These are phyloP conservation scores for Cutaneotrichosporon sp. DNA, from an alignment of 1,284 basidiomycete species.

Conservation along the genomic window DNA sequence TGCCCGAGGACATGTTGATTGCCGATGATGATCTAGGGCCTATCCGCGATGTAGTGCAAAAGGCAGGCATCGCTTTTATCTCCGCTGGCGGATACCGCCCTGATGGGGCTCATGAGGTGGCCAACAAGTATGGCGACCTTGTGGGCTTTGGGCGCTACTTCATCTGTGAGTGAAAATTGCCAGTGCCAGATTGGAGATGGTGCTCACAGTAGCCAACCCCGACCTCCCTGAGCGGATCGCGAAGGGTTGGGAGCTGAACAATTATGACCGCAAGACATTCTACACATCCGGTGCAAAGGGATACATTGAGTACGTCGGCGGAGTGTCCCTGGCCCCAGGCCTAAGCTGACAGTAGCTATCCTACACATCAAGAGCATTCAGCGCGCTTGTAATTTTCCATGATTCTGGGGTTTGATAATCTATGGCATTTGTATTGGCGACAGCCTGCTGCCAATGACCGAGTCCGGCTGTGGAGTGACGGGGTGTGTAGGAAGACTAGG, in stretches of 20 bases:
- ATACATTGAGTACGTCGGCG: conserved; percentile 22
- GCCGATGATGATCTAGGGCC: conserved; percentile 21
- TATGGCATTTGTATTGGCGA: too few relatives aligned
- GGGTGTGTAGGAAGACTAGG: too few relatives aligned
- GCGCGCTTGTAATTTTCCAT: not conserved
- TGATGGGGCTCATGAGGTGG: conserved; percentile 29
- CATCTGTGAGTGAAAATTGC: conserved; percentile 51
- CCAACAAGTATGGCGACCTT: conserved; percentile 46
- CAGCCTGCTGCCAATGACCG: too few relatives aligned
- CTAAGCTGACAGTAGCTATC: not conserved
- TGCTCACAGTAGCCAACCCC: conserved; percentile 46
- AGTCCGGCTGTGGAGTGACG: too few relatives aligned
- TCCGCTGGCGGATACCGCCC: conserved; percentile 53
- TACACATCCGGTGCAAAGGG: conserved; percentile 26
- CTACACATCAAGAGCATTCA: not conserved
- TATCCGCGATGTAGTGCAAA: conserved; percentile 22
- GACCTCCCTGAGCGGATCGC: conserved; percentile 54
- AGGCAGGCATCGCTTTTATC: conserved; percentile 47
- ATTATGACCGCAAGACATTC: conserved; percentile 41
- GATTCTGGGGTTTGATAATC: too few relatives aligned
- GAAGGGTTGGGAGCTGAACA: conserved; percentile 34
- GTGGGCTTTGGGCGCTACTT: conserved; percentile 55
- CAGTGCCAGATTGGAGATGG: not conserved
- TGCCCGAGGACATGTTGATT: conserved; percentile 9
- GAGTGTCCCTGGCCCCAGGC: not conserved